Conservation (phyloP, 352 stramenopile species). For the Phytophthora constricta region DNA sequence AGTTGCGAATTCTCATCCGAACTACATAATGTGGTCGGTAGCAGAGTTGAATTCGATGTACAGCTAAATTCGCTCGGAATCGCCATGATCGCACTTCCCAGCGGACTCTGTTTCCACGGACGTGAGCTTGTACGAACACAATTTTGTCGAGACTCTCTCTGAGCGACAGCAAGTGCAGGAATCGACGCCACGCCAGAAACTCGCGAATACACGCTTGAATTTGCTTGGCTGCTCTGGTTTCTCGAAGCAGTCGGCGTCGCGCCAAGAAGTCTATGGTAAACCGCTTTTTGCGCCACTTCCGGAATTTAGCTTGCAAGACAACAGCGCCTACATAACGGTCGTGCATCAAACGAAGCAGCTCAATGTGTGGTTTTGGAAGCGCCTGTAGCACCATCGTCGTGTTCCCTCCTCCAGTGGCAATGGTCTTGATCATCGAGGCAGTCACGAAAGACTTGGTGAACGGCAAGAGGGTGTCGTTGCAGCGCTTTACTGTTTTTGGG, state of each 20-base stretch:
- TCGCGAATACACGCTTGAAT: slow-evolving; percentile 55
- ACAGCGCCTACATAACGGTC: slow-evolving; percentile 43
- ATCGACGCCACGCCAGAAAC: slow-evolving; percentile 60
- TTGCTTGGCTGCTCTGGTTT: slow-evolving; percentile 50
- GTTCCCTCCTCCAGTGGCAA: slow-evolving; percentile 50
- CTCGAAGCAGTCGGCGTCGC: slow-evolving; percentile 42
- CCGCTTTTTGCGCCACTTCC: slow-evolving; percentile 52
- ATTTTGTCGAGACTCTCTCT: slow-evolving; percentile 45
- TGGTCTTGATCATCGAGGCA: slow-evolving; percentile 44
- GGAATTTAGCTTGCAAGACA: slow-evolving; percentile 52
- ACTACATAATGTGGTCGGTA: slow-evolving; percentile 42
- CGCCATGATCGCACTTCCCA: slow-evolving; percentile 31
- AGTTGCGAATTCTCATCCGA: slow-evolving; percentile 36
- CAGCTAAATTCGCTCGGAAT: slow-evolving; percentile 35
- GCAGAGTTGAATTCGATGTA: slow-evolving; percentile 50
- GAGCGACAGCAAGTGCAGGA: slow-evolving; percentile 50
- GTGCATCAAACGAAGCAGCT: slow-evolving; percentile 41
- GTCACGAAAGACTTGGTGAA: slow-evolving; percentile 43
- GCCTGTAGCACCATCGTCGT: slow-evolving; percentile 31
- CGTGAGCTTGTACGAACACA: slow-evolving; percentile 52
- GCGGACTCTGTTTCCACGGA: slow-evolving; percentile 49
- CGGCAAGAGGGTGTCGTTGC: slow-evolving; percentile 41
- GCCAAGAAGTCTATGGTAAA: slow-evolving; percentile 49
- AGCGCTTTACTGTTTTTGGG: slow-evolving; percentile 40
- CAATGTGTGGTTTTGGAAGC: slow-evolving; percentile 44